Evolutionary conservation across 768 basidiomycete genomes (phyloP).

Genomic region (Lepiota venenata): DNA sequence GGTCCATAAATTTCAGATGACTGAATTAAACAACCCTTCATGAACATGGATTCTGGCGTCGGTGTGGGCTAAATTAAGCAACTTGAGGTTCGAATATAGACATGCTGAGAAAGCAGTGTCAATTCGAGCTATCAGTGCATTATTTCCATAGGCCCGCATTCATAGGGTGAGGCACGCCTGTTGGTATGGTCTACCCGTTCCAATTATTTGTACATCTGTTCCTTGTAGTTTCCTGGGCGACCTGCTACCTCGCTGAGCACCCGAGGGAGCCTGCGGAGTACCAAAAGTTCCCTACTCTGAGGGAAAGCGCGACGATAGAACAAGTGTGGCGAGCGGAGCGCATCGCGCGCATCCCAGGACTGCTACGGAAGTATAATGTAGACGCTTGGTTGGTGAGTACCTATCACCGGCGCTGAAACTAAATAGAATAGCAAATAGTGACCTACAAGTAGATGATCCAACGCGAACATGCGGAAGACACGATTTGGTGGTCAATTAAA

Average conservation of each 20-base stretch:
- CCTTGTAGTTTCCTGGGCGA: not conserved
- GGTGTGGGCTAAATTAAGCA: too few species aligned
- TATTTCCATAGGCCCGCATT: not conserved
- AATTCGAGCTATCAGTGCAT: not conserved
- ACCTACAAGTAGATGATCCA: slow-evolving; percentile 32
- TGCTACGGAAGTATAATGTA: slow-evolving; percentile 39
- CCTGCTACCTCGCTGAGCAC: slow-evolving; percentile 11
- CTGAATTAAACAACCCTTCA: too few species aligned
- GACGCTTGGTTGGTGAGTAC: slow-evolving; percentile 39
- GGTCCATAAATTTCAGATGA: too few species aligned
- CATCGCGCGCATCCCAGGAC: slow-evolving; percentile 34
- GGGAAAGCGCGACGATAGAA: slow-evolving; percentile 36
- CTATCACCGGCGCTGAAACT: not conserved
- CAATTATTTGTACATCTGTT: not conserved
- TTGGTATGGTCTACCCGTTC: not conserved
- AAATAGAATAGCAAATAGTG: not conserved
- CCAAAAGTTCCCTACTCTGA: slow-evolving; percentile 32
- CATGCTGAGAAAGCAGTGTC: not conserved
- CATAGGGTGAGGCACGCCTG: not conserved
- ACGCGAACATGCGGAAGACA: slow-evolving; percentile 53
- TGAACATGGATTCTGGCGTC: too few species aligned
- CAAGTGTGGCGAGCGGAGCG: slow-evolving; percentile 39
- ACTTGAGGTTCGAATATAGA: too few species aligned
- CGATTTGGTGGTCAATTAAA: slow-evolving; percentile 49
- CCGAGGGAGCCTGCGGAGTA: slow-evolving; percentile 30